These are phyloP conservation scores for Candida maris DNA, from an alignment of 805 yeast species.

Conservation along the genomic window DNA sequence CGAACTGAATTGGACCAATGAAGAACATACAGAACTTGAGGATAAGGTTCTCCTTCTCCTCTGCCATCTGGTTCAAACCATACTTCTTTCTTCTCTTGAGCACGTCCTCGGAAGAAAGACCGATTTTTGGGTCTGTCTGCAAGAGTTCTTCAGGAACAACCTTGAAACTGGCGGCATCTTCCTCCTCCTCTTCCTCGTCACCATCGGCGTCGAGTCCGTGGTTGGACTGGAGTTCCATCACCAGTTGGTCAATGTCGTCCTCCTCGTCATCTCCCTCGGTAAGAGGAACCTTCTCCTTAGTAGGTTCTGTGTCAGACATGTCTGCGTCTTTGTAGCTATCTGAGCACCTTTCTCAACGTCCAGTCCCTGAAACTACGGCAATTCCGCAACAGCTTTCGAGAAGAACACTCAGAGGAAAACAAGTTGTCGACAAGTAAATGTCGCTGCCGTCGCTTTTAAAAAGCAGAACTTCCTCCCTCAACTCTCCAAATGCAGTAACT, in stretches of 20 bases:
- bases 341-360: constrained; percentile 1
- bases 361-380: constrained; percentile 1
- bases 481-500: constrained; percentile 18
- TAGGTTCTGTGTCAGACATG: constrained; percentile 22
- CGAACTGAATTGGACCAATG: constrained; percentile 95
- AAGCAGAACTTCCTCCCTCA: constrained; percentile 6
- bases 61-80: constrained; percentile 89
- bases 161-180: constrained; percentile 57
- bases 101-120: constrained; percentile 78
- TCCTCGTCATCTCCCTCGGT: constrained; percentile 58
- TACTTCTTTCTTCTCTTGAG: constrained; percentile 81
- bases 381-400: constrained; percentile 1
- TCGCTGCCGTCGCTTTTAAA: constrained; percentile 10
- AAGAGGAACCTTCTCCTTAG: constrained; percentile 27
- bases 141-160: constrained; percentile 84
- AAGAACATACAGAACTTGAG: constrained; percentile 83
- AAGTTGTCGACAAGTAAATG: constrained; percentile 2
- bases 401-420: constrained; percentile 1
- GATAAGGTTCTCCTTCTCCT: constrained; percentile 75
- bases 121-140: constrained; percentile 74
- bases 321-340: constrained; percentile 2
- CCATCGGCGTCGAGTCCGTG: constrained; percentile 44
- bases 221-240: constrained; percentile 74
- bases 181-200: constrained; percentile 49
- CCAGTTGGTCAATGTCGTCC: constrained; percentile 68